Percentiles rank a stretch among this genome's conserved stretches.
phyloP scores from a whole-genome alignment of 2,329 filamentous ascomycete species.

The Tolypocladium ophioglossoides region DNA sequence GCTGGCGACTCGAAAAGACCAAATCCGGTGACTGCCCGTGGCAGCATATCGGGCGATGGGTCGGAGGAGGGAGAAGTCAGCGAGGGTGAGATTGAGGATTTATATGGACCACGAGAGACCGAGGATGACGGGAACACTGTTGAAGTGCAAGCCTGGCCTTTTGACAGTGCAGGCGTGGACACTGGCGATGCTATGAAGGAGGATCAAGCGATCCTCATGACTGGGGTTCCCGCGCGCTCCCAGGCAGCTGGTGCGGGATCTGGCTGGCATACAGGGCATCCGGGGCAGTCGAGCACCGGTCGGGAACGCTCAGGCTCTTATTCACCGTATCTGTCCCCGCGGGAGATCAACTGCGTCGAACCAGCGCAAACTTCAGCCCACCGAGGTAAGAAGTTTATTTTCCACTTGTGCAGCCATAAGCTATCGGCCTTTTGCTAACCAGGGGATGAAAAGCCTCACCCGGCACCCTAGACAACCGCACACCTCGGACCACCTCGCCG shows the following conservation, averaged over 20 bases:
- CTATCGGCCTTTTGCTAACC: not conserved
- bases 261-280: not conserved
- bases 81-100: constrained; percentile 53
- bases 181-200: not conserved
- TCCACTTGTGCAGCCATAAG: constrained; percentile 1
- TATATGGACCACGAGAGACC: constrained; percentile 33
- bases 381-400: not conserved
- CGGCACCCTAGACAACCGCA: not conserved
- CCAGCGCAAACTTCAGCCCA: not conserved
- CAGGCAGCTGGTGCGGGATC: not conserved
- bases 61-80: constrained; percentile 68
- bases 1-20: not conserved
- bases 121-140: constrained; percentile 1
- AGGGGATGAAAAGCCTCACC: not conserved
- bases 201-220: too few species aligned
- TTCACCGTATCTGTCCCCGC: constrained; percentile 39
- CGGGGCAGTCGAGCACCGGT: not conserved
- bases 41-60: constrained; percentile 6
- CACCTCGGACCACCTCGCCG: not conserved
- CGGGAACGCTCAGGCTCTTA: constrained; percentile 42
- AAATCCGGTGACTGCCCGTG: constrained; percentile 3
- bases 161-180: not conserved
- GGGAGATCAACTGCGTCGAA: constrained; percentile 26
- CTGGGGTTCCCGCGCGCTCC: not conserved
- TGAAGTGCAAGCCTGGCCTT: not conserved